Percentiles rank a stretch among this genome's conserved stretches.
Evolutionary conservation across 2,329 filamentous ascomycete genomes (phyloP).

Genomic region (Epichloe hybrida): DNA sequence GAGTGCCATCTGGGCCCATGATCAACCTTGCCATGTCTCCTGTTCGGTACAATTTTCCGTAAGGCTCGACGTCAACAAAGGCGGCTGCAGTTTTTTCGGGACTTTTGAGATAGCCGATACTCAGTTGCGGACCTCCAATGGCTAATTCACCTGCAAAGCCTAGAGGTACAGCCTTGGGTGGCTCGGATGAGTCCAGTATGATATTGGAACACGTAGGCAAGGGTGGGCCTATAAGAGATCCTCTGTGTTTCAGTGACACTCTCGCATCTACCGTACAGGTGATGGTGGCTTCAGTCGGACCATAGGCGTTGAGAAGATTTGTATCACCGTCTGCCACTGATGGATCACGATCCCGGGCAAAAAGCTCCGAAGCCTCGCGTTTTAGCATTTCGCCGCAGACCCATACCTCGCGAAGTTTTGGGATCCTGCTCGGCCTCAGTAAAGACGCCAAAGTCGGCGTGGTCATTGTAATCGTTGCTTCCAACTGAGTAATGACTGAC

Average conservation of each 20-base stretch:
- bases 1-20: slow-evolving; percentile 43
- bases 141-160: slow-evolving; percentile 65
- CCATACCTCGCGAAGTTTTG: slow-evolving; percentile 13
- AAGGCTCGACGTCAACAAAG: slow-evolving; percentile 49
- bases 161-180: slow-evolving; percentile 40
- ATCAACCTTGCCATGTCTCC: slow-evolving; percentile 33
- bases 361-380: slow-evolving; percentile 19
- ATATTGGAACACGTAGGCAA: slow-evolving; percentile 21
- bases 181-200: slow-evolving; percentile 9
- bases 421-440: slow-evolving; percentile 16
- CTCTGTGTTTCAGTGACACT: slow-evolving; percentile 11
- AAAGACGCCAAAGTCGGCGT: slow-evolving; percentile 24
- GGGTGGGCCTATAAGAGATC: slow-evolving; percentile 23
- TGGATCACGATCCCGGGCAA: slow-evolving; percentile 8
- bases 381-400: slow-evolving; percentile 20
- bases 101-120: slow-evolving; percentile 52
- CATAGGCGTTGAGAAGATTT: slow-evolving; percentile 14
- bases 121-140: slow-evolving; percentile 65
- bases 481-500: slow-evolving; percentile 13
- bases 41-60: slow-evolving; percentile 58
- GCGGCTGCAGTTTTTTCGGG: slow-evolving; percentile 44
- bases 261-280: slow-evolving; percentile 11
- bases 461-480: slow-evolving; percentile 24
- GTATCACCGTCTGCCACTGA: slow-evolving; percentile 1
- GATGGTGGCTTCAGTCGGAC: slow-evolving; percentile 16